Percentiles rank a stretch among this genome's conserved stretches.
Conservation (phyloP, 495 filamentous ascomycete genomes). For the Choiromyces venosus region DNA sequence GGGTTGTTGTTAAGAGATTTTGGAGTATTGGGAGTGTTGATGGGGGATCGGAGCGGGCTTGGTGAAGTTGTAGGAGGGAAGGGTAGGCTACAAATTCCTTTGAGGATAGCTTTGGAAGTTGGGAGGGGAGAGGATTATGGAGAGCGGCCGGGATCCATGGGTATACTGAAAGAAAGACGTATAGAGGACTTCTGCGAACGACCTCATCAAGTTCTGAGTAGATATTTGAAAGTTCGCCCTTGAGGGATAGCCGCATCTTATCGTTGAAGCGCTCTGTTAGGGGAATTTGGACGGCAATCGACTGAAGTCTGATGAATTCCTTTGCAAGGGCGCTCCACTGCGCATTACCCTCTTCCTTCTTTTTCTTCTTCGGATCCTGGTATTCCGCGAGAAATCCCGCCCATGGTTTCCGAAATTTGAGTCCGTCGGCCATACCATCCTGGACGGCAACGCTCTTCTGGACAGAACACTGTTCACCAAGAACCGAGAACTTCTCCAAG, state of each 20-base stretch:
- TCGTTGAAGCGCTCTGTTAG: slow-evolving; percentile 14
- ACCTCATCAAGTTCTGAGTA: slow-evolving; percentile 11
- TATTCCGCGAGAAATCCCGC: slow-evolving; percentile 6
- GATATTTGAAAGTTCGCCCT: slow-evolving; percentile 16
- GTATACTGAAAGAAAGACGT: slow-evolving; percentile 15
- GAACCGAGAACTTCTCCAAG: background rate
- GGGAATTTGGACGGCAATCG: slow-evolving; percentile 20
- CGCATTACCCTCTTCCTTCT: background rate
- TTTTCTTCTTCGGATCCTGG: slow-evolving; percentile 7
- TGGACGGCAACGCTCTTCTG: slow-evolving; percentile 16
- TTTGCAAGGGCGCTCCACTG: slow-evolving; percentile 9
- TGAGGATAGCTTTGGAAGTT: slow-evolving; percentile 3
- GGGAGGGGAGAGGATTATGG: background rate
- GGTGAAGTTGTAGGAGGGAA: background rate
- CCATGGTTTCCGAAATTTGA: slow-evolving; percentile 30
- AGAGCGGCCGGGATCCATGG: slow-evolving; percentile 15
- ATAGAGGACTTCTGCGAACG: slow-evolving; percentile 2
- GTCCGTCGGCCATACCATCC: slow-evolving; percentile 25
- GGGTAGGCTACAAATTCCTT: background rate
- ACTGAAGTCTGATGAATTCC: slow-evolving; percentile 19
- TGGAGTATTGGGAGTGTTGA: background rate
- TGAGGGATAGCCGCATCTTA: slow-evolving; percentile 8
- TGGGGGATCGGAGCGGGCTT: background rate
- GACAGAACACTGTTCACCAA: slow-evolving; percentile 16
- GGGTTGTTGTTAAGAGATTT: background rate